Percentiles rank a stretch among this genome's conserved stretches.
Evolutionary conservation across 352 stramenopile species (phyloP).

Genomic region (Pythium aquatile): DNA sequence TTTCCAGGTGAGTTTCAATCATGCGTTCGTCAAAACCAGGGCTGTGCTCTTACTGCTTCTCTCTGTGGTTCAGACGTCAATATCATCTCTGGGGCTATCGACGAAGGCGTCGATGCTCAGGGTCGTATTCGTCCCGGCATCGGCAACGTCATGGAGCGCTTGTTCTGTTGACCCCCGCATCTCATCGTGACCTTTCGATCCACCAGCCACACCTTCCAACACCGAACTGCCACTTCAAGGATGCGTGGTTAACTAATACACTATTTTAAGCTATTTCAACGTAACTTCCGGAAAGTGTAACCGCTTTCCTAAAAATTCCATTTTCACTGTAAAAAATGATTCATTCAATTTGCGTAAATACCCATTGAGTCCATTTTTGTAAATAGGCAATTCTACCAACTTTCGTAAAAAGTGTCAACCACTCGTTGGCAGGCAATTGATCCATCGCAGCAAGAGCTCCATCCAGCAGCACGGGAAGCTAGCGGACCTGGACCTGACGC

Average conservation of each 20-base stretch:
- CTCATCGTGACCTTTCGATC: background rate
- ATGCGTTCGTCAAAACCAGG: background rate
- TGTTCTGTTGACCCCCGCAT: constrained; percentile 31
- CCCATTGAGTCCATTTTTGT: constrained; percentile 10
- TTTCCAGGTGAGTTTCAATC: constrained; percentile 40
- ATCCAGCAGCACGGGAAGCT: constrained; percentile 10
- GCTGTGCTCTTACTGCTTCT: too few species aligned
- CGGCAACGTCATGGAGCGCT: constrained; percentile 40
- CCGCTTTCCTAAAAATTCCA: background rate
- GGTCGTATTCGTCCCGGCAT: constrained; percentile 37
- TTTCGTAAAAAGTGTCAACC: constrained; percentile 31
- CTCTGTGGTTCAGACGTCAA: constrained; percentile 25
- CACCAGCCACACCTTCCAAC: constrained; percentile 2
- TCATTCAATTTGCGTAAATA: constrained; percentile 27
- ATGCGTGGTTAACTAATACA: constrained; percentile 16
- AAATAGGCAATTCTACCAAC: constrained; percentile 17
- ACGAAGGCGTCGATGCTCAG: constrained; percentile 40
- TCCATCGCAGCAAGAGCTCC: constrained; percentile 9
- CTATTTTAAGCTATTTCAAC: constrained; percentile 11
- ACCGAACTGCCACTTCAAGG: constrained; percentile 10
- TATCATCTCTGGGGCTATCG: constrained; percentile 45
- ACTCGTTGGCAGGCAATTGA: constrained; percentile 33
- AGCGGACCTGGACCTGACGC: constrained; percentile 3
- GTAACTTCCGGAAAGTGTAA: background rate
- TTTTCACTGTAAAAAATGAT: background rate